Evolutionary conservation across 1,284 basidiomycete genomes (phyloP), one percentile per base, ranked within the genome.

Genomic region (Cutaneotrichosporon sp.): DNA sequence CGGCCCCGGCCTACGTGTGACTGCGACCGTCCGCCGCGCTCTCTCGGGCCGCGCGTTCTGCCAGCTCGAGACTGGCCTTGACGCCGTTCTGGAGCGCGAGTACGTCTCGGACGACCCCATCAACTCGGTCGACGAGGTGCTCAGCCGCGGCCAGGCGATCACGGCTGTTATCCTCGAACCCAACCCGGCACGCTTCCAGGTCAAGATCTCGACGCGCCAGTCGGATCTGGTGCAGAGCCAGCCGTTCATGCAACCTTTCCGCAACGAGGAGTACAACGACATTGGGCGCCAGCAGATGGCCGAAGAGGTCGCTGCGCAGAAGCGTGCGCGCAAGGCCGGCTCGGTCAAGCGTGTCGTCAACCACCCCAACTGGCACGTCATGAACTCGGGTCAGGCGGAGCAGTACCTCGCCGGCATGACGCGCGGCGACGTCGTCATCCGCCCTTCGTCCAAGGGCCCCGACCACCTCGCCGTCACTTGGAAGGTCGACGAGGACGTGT

Each of bases 291-390:
- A 86, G 60, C 82, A 83, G 56, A 84, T 87, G 45, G 87, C 87
- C 60, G 92, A 95, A 73, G 80, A 83, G 63, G 89, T 92, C 58
- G 82, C 91, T 60, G 83, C 89, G 62, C 85, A 84, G 67, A 93
- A 91, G 81, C 95, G 93, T 80, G 84, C 89, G 51, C 87, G 89
- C 2, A 87, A 92, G 76, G 87, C 87, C 49, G 86, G 90, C 74
- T 83, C 86, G 73, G 85, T 87, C 57, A 87, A 92, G 66, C 85
- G 97, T 27, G 87, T 95, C 52, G 92, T 99, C 82, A 95, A 98
- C 76, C 97, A 99, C 77, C 97, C 97, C 3, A 95, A 97, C 80
- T 99, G 97, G 86, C 92, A 95, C 76, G 93, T 97, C 76, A 90
- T 97, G 84, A 95, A 93, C 73, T 88, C 92, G 36, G 82, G 84